phyloP scores from a whole-genome alignment of 768 basidiomycete genomes.

The Coprinellus micaceus region DNA sequence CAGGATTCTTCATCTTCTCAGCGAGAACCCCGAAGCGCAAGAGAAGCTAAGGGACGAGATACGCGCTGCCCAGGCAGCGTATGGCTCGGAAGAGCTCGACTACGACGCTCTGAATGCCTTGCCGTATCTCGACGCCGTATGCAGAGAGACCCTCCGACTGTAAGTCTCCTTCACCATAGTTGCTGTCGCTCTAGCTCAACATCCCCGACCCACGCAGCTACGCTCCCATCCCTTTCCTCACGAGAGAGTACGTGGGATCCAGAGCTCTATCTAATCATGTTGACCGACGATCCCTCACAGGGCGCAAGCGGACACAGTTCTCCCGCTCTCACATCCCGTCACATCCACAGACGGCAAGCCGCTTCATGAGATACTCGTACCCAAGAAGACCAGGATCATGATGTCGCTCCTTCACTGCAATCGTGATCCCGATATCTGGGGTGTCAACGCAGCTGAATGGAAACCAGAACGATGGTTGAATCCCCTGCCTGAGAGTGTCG shows the following conservation, averaged over 20 bases:
- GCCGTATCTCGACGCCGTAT: constrained; percentile 35
- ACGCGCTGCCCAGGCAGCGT: constrained; percentile 18
- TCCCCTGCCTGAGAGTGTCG: constrained; percentile 22
- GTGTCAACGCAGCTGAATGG: constrained; percentile 43
- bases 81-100: constrained; percentile 24
- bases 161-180: too few relatives aligned
- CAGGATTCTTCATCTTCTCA: constrained; percentile 17
- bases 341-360: constrained; percentile 20
- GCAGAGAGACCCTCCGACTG: constrained; percentile 35
- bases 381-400: constrained; percentile 30
- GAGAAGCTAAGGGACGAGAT: constrained; percentile 20
- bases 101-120: constrained; percentile 36
- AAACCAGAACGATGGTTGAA: constrained; percentile 49
- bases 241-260: not conserved
- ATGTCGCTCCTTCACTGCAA: constrained; percentile 35
- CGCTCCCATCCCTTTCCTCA: not conserved
- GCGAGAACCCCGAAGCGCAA: constrained; percentile 19
- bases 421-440: constrained; percentile 40
- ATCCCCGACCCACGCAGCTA: not conserved
- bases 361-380: constrained; percentile 32
- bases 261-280: not conserved
- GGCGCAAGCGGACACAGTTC: constrained; percentile 18
- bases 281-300: constrained; percentile 8
- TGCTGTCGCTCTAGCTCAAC: not conserved
- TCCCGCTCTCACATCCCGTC: constrained; percentile 24